These are phyloP conservation scores for Myriangium duriaei DNA, from an alignment of 2,329 filamentous ascomycete genomes.

Conservation along the genomic window DNA sequence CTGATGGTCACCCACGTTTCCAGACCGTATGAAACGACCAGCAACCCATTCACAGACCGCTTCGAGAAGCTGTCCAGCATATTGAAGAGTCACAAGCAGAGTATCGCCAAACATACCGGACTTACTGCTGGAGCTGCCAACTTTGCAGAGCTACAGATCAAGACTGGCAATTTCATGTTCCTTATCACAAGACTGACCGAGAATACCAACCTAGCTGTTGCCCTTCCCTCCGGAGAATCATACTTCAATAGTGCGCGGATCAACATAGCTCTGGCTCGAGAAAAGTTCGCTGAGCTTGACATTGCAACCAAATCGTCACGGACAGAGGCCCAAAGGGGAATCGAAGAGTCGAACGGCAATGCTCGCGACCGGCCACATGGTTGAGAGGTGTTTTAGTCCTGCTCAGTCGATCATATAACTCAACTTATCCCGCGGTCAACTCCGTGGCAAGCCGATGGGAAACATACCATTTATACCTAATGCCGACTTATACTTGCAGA, in stretches of 20 bases:
- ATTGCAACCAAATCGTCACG: conserved; percentile 18
- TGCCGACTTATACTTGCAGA: no score
- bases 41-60: conserved; percentile 80
- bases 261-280: conserved; percentile 76
- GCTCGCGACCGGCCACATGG: no score
- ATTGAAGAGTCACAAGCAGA: conserved; percentile 96
- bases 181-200: conserved; percentile 94
- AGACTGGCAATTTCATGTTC: conserved; percentile 72
- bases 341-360: no score
- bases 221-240: conserved; percentile 81
- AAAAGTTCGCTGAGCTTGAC: conserved; percentile 60
- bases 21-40: conserved; percentile 52
- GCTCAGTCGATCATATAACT: no score
- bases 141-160: conserved; percentile 70
- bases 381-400: no score
- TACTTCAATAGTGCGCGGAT: conserved; percentile 82
- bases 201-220: conserved; percentile 91
- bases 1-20: conserved; percentile 91
- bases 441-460: no score
- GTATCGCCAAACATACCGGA: conserved; percentile 57
- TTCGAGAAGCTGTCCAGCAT: conserved; percentile 95
- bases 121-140: conserved; percentile 72
- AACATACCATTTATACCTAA: no score
- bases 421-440: no score
- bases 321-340: conserved; percentile 4